Evolutionary conservation across 1,139 yeast genomes (phyloP).

Genomic region (Geotrichum aggregatum): DNA sequence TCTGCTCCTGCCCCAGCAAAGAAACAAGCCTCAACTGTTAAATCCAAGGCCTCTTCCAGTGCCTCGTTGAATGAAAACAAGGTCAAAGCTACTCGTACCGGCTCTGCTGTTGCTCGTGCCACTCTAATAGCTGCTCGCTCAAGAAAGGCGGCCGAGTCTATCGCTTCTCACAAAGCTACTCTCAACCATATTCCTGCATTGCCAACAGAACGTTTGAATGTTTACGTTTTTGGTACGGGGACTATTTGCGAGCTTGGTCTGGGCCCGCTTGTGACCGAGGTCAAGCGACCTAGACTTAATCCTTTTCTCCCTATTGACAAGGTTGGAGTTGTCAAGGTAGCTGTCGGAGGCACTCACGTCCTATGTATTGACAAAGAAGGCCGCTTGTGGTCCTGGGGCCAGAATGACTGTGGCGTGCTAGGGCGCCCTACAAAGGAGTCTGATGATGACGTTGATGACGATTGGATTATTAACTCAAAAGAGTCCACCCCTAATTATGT

Average conservation of each 20-base stretch:
- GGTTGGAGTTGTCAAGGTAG: constrained; percentile 71
- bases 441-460: constrained; percentile 66
- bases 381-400: constrained; percentile 95
- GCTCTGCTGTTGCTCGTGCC: constrained; percentile 15
- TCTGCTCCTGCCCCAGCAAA: neutral
- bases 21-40: neutral
- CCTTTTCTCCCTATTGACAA: constrained; percentile 62
- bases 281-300: constrained; percentile 89
- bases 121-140: constrained; percentile 13
- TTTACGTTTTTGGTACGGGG: constrained; percentile 94
- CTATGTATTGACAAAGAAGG: constrained; percentile 73
- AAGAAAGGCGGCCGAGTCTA: constrained; percentile 2
- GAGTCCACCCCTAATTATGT: constrained; percentile 87
- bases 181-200: constrained; percentile 35
- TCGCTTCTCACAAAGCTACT: constrained; percentile 6
- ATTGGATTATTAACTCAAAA: constrained; percentile 77
- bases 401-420: constrained; percentile 84
- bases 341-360: constrained; percentile 95
- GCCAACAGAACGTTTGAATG: constrained; percentile 54
- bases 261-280: constrained; percentile 91
- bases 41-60: constrained; percentile 7
- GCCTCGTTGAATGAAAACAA: neutral
- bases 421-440: constrained; percentile 78
- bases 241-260: constrained; percentile 95
- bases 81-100: neutral